Base-by-base conservation (phyloP, 2,329 filamentous ascomycete species). In the Trichoderma hamatum region DNA sequence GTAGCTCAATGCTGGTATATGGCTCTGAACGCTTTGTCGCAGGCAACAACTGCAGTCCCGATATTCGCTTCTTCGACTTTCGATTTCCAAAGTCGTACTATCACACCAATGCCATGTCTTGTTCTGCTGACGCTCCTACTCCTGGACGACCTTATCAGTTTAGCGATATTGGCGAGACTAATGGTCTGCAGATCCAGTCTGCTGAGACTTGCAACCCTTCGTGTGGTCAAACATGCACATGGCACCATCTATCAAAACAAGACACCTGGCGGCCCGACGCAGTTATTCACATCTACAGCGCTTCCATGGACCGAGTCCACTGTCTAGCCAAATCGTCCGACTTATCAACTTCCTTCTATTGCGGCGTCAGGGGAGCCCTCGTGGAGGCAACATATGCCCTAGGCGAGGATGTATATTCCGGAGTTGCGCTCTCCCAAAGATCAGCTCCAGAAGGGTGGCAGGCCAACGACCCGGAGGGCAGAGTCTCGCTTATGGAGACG, bases 21-120 rank as follows among this genome's bases (percentile, higher is more conserved):
- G 85, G 84, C 43, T 78, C 79, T 1, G 82, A 86, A 60, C 80
- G 84, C 14, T 88, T 88, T 69, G 74, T 87, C 4, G 81, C 81
- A 0, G 85, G 85, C 3, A 84, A 81, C 72, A 82, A 82, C 43
- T 77, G 78, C 19, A 78, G 79, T 4, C 77, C 81, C 0, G 78
- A 80, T 11, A 70, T 88, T 67, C 83, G 84, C 64, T 75, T 87
- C 36, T 88, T 87, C 69, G 86, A 88, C 78, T 85, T 86, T 67
- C 84, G 86, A 13, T 84, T 82, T 77, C 75, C 81, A 0, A 83
- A 79, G 71, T 71, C 76, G 3, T 88, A 88, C 71, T 76, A 82
- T 67, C 82, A 87, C 76, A 84, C 83, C 3, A 77, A 80, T 3
- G 82, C 80, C 5, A 77, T 86, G 13, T 79, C 84, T 0, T 88